Base-by-base conservation (phyloP, 2,329 filamentous ascomycete genomes). In the Alternaria infectoria region DNA sequence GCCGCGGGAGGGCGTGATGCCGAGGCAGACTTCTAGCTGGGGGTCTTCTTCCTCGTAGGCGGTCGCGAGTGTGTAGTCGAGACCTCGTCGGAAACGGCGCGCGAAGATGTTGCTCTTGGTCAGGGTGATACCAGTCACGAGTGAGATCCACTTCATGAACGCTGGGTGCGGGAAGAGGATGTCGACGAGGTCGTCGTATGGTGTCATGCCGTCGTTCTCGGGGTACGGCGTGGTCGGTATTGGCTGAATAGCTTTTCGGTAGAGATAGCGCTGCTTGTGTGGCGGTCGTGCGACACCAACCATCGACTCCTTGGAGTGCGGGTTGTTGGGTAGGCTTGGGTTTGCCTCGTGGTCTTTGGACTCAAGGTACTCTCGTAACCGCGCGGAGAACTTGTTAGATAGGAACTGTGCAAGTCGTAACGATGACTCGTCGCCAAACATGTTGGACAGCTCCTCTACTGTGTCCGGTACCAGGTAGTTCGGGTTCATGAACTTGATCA, bases 241-340 rank as follows among this genome's bases (percentile, higher is more conserved):
- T 3, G 72, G 75, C 25, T 80, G 54, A 74, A 84, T 69, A 81
- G 82, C 79, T 70, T 93, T 89, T 63, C 92, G 87, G 80, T 96
- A 99, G 3, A 97, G 84, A 79, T 91, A 99, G 13, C 94, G 92
- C 77, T 97, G 93, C 83, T 99, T 99, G 82, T 99, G 94, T 0
- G 96, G 96, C 43, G 96, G 96, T 30, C 88, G 87, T 7, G 96
- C 92, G 9, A 96, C 91, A 82, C 81, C 45, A 83, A 87, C 65
- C 82, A 82, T 72, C 5, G 73, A 72, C 6, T 70, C 67, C 45
- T 69, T 69, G 59, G 71, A 72, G 54, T 72, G 69, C 2, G 77
- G 78, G 64, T 78, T 79, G 11, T 74, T 57, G 10, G 74, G 74
- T 19, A 77, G 65, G 43, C 54, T 87, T 49, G 86, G 88, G 15